Conservation (phyloP, 2,329 filamentous ascomycete species). For the Cordyceps sp. region DNA sequence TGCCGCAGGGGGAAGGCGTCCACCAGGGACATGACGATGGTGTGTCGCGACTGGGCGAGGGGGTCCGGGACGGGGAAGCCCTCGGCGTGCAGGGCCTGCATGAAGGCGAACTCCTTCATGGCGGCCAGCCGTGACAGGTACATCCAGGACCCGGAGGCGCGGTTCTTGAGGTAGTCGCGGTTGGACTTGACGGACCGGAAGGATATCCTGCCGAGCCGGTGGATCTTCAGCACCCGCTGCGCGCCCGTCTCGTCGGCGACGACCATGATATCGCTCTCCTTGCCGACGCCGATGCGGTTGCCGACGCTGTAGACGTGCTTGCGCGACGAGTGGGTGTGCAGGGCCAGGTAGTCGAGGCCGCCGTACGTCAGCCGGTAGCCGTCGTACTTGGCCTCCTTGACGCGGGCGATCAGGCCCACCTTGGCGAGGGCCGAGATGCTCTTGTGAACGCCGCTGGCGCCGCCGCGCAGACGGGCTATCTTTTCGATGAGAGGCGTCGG, state of each 20-base stretch:
- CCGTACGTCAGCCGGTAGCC: slow-evolving; percentile 95
- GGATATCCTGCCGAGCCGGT: slow-evolving; percentile 85
- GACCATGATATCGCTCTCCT: slow-evolving; percentile 94
- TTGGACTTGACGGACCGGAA: slow-evolving; percentile 95
- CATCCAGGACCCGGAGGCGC: slow-evolving; percentile 80
- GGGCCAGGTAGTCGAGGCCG: slow-evolving; percentile 89
- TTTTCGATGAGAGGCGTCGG: slow-evolving; percentile 79
- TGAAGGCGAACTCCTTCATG: slow-evolving; percentile 87
- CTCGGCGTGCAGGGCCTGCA: slow-evolving; percentile 69
- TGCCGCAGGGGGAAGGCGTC: slow-evolving; percentile 86
- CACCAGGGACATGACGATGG: slow-evolving; percentile 87
- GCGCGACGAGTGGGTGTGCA: slow-evolving; percentile 72
- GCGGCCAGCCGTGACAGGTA: slow-evolving; percentile 88
- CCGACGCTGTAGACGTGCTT: slow-evolving; percentile 81
- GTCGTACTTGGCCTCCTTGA: slow-evolving; percentile 95
- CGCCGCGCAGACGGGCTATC: slow-evolving; percentile 64
- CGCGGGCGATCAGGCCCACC: slow-evolving; percentile 72
- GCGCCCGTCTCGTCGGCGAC: slow-evolving; percentile 65
- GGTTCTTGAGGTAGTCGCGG: slow-evolving; percentile 81
- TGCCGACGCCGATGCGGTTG: slow-evolving; percentile 87
- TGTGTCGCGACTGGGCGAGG: slow-evolving; percentile 79
- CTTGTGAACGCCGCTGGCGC: slow-evolving; percentile 62
- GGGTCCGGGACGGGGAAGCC: slow-evolving; percentile 84
- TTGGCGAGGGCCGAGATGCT: slow-evolving; percentile 88
- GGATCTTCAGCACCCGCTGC: slow-evolving; percentile 85